These are phyloP conservation scores for Diutina sp. DNA, from an alignment of 1,139 yeast genomes.

Conservation along the genomic window DNA sequence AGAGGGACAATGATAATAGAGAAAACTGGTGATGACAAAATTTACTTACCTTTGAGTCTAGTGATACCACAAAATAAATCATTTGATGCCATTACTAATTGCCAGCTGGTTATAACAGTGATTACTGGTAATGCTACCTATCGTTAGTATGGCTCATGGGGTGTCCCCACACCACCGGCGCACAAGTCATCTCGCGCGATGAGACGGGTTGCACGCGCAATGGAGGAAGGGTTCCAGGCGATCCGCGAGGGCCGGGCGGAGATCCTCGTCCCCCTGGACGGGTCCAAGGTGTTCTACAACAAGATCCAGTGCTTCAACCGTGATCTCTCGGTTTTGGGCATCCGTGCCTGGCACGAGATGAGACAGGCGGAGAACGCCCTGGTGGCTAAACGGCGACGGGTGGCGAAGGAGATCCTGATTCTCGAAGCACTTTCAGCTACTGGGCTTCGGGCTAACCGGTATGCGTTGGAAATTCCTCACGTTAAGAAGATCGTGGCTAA, in stretches of 20 bases:
- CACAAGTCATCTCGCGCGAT: neutral
- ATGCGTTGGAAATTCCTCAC: slow-evolving; percentile 78
- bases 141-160: neutral
- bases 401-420: slow-evolving; percentile 28
- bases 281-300: slow-evolving; percentile 78
- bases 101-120: no score
- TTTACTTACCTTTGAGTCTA: no score
- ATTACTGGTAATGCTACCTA: no score
- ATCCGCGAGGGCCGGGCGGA: slow-evolving; percentile 76
- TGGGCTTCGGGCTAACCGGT: slow-evolving; percentile 86
- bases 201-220: neutral
- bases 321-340: slow-evolving; percentile 76
- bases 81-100: neutral
- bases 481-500: slow-evolving; percentile 71
- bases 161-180: neutral
- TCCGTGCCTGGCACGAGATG: slow-evolving; percentile 54
- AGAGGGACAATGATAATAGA: no score
- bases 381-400: neutral
- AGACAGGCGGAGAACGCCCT: neutral
- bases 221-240: slow-evolving; percentile 17
- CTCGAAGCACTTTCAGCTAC: slow-evolving; percentile 92
- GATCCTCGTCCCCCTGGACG: slow-evolving; percentile 58
- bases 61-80: no score
- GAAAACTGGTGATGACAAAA: no score
- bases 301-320: slow-evolving; percentile 95